phyloP scores from a whole-genome alignment of 495 filamentous ascomycete species.

The Articulospora tetracladia region DNA sequence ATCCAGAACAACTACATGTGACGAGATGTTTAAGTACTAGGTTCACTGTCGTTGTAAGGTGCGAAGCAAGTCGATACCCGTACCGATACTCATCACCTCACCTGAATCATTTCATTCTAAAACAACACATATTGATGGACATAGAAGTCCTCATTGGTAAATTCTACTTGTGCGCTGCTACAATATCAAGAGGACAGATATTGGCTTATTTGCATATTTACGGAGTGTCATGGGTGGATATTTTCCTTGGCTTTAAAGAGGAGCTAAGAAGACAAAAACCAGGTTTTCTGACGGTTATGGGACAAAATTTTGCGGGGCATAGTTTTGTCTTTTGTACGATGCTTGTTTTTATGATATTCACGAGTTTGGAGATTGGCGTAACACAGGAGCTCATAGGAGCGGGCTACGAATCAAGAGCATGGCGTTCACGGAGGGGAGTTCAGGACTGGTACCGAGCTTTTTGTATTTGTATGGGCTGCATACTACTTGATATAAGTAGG shows the following conservation, averaged over 20 bases:
- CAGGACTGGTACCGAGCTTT: too few relatives aligned
- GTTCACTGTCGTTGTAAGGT: too few relatives aligned
- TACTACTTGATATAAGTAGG: too few relatives aligned
- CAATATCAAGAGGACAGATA: background rate
- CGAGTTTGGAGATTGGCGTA: background rate
- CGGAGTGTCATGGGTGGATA: background rate
- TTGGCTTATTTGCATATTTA: background rate
- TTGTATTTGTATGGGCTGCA: too few relatives aligned
- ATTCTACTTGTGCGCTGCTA: background rate
- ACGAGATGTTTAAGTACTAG: background rate
- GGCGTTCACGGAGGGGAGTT: background rate
- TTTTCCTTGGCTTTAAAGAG: too few relatives aligned
- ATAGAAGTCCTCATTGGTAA: too few relatives aligned
- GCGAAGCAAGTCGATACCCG: too few relatives aligned
- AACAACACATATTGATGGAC: too few relatives aligned
- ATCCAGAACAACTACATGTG: conserved; percentile 19
- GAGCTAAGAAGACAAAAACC: too few relatives aligned
- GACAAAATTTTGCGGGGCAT: background rate
- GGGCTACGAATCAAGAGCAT: background rate
- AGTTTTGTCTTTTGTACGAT: background rate
- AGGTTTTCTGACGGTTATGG: too few relatives aligned
- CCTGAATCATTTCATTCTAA: too few relatives aligned
- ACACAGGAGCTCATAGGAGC: background rate
- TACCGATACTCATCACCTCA: too few relatives aligned
- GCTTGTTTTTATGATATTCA: background rate